Conservation (phyloP, 2,329 filamentous ascomycete genomes). For the Diaporthe citriasiana region DNA sequence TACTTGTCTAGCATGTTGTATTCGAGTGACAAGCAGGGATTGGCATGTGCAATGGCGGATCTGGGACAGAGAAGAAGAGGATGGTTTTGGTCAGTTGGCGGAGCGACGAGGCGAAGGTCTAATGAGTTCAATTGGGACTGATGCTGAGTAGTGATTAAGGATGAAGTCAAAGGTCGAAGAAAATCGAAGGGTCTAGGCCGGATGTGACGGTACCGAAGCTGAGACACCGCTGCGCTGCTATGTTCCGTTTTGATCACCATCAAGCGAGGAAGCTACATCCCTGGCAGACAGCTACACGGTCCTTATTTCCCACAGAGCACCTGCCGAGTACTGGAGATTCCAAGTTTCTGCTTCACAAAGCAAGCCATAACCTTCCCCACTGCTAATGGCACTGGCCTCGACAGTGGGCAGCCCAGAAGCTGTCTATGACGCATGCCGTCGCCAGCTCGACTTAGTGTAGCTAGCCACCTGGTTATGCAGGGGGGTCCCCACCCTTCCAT, state of each 20-base stretch:
- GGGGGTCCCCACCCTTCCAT: neutral
- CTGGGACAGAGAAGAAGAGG: neutral
- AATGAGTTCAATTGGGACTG: neutral
- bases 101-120: neutral
- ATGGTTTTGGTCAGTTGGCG: neutral
- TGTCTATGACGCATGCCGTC: neutral
- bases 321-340: neutral
- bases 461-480: neutral
- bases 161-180: neutral
- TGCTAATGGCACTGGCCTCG: too few relatives aligned
- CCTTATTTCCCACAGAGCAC: neutral
- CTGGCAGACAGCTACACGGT: neutral
- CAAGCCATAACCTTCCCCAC: neutral
- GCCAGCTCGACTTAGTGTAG: neutral
- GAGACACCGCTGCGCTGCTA: conserved; percentile 7
- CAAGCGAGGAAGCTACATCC: neutral
- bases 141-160: neutral
- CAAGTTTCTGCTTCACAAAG: neutral
- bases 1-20: conserved; percentile 18
- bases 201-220: neutral
- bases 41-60: neutral
- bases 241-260: neutral
- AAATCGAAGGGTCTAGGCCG: neutral
- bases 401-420: neutral
- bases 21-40: neutral